A percentile compares a stretch with the other conserved stretches of the same genome.
These are phyloP conservation scores for Corchorus capsularis DNA, from an alignment of 345 rosid species.

Conservation along the genomic window DNA sequence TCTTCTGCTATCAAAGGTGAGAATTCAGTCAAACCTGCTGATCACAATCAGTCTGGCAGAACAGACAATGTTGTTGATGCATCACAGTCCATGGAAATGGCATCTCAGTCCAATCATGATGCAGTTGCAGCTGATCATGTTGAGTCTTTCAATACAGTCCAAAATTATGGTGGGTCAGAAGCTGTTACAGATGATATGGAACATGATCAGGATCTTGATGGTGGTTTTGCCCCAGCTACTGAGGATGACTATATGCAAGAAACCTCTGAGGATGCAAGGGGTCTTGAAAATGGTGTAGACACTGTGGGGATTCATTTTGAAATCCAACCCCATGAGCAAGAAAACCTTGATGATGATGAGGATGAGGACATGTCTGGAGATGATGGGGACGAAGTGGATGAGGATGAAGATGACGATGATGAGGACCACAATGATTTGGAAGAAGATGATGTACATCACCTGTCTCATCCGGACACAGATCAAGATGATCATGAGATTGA, in stretches of 20 bases:
- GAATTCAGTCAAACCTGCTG: conserved; percentile 56
- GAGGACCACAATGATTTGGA: conserved; percentile 73
- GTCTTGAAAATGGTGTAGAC: conserved; percentile 69
- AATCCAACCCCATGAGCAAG: conserved; percentile 77
- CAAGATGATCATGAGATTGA: conserved; percentile 98
- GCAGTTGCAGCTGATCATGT: conserved; percentile 52
- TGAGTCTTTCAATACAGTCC: conserved; percentile 54
- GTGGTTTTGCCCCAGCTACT: conserved; percentile 60
- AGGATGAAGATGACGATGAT: conserved; percentile 71
- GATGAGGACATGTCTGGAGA: conserved; percentile 89
- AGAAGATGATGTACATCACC: conserved; percentile 86
- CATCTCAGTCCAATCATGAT: conserved; percentile 60
- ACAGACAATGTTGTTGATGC: conserved; percentile 53
- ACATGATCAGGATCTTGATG: conserved; percentile 89
- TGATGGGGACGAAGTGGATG: conserved; percentile 76
- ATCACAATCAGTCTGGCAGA: conserved; percentile 52
- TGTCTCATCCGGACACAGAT: conserved; percentile 87
- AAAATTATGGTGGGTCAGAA: conserved; percentile 69
- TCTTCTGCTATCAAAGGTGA: conserved; percentile 60
- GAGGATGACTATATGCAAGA: conserved; percentile 96
- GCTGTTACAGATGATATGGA: conserved; percentile 94
- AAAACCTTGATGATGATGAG: conserved; percentile 81
- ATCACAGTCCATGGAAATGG: conserved; percentile 57
- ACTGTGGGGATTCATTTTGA: conserved; percentile 74
- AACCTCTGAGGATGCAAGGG: conserved; percentile 72